Percentiles rank a stretch among this genome's conserved stretches.
These are phyloP conservation scores for Penicillium sp. DNA, from an alignment of 2,329 filamentous ascomycete genomes.

Conservation along the genomic window DNA sequence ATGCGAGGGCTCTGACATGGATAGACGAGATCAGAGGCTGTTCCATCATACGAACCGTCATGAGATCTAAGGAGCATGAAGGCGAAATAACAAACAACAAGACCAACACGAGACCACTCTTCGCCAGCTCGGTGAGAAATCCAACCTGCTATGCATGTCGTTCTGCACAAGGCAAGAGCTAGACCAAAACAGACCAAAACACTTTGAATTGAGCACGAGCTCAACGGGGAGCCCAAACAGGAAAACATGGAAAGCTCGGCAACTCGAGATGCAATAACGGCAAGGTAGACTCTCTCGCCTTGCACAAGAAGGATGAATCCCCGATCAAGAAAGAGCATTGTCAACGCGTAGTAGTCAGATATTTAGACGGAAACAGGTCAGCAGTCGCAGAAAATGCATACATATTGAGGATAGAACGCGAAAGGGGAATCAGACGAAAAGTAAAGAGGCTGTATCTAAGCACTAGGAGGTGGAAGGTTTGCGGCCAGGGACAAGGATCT, in stretches of 20 bases:
- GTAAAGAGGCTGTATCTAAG: constrained; percentile 9
- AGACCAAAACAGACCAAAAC: not conserved
- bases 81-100: no score
- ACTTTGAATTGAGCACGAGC: no score
- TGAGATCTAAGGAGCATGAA: no score
- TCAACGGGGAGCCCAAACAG: no score
- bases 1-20: constrained; percentile 6
- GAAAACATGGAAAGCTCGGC: no score
- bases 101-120: constrained; percentile 12
- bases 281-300: not conserved
- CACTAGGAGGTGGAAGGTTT: constrained; percentile 24
- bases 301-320: constrained; percentile 2
- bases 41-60: no score
- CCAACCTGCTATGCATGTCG: no score
- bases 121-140: not conserved
- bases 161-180: no score
- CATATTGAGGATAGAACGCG: constrained; percentile 5
- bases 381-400: constrained; percentile 4
- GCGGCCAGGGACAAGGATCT: constrained; percentile 41
- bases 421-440: constrained; percentile 3
- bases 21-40: not conserved
- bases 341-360: no score
- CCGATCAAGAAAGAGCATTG: not conserved
- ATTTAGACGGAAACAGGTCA: not conserved
- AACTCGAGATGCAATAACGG: no score